Conservation (phyloP, 1,284 basidiomycete species). For the Phenoliferia sp. region DNA sequence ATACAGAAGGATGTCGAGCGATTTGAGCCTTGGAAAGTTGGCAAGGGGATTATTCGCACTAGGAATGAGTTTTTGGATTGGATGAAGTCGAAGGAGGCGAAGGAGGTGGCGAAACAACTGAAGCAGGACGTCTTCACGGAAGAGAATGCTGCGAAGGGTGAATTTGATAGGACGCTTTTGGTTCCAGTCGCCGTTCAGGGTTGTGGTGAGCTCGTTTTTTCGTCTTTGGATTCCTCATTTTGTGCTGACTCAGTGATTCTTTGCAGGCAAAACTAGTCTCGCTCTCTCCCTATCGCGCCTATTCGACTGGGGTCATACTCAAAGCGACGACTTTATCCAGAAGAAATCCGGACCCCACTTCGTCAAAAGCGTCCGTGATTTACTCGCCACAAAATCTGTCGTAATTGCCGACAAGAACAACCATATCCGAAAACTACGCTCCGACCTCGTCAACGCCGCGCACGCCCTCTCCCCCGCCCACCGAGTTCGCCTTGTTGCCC, state of each 20-base stretch:
- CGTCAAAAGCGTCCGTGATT: constrained; percentile 63
- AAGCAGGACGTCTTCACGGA: constrained; percentile 25
- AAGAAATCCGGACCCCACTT: constrained; percentile 78
- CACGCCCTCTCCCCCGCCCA: constrained; percentile 39
- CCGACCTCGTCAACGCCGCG: constrained; percentile 51
- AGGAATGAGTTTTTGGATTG: constrained; percentile 74
- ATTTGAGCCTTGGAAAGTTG: constrained; percentile 64
- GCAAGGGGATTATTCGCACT: constrained; percentile 77
- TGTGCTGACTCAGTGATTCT: background rate
- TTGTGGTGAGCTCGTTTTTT: constrained; percentile 58
- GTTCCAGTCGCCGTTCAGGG: constrained; percentile 88
- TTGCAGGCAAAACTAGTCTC: constrained; percentile 81
- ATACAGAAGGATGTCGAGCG: constrained; percentile 58
- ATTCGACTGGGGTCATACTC: constrained; percentile 80
- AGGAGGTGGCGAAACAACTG: constrained; percentile 34
- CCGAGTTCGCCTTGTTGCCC: constrained; percentile 64
- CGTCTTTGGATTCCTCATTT: too few relatives aligned
- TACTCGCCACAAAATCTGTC: constrained; percentile 62
- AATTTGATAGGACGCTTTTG: constrained; percentile 52
- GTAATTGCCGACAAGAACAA: constrained; percentile 94
- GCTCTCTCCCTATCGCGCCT: constrained; percentile 71
- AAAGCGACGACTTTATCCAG: constrained; percentile 79
- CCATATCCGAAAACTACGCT: constrained; percentile 71
- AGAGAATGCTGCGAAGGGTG: constrained; percentile 28
- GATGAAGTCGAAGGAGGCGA: constrained; percentile 49